Evolutionary conservation across 2,329 filamentous ascomycete species (phyloP), one percentile per base, ranked within the genome.

Genomic region (Fusarium sp.): DNA sequence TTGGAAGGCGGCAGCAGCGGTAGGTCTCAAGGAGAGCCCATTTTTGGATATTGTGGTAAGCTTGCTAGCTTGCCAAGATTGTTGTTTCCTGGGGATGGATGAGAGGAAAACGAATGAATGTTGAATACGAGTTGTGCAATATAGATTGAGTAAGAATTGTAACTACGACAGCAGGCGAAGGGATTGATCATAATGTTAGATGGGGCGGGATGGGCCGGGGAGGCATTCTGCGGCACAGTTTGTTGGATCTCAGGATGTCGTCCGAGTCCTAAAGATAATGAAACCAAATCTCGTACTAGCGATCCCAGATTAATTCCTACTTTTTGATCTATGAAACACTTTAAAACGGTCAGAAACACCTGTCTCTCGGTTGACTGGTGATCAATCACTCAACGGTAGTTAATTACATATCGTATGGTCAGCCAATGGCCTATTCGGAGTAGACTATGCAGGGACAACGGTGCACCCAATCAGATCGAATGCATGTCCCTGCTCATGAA

Each of bases 381-480:
- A 32, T 34, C 20, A 32, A 32, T 21, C 17, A 15, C 34, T 36
- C 34, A n/a, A 10, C 17, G n/a, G 17, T n/a, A 17, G 32, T 15
- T 9, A 36, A 10, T n/a, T 36, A 30, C n/a, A 45, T 46, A 15
- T 26, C 26, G 50, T 11, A 7, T 28, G 34, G 17, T 19, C 42
- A 44, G 24, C 30, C 43, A 43, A 46, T 24, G 19, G 39, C 15
- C n/a, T 14, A 51, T 19, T 39, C 21, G 20, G 30, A 32, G 28
- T 30, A 45, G 36, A 40, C 23, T 52, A 64, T 62, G 62, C 62
- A 69, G 62, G 69, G 67, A 56, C 65, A 70, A 55, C 61, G 69
- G 56, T 26, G 42, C 23, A 19, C 28, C 60, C 36, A 46, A 56
- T 61, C 62, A 59, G 57, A 61, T 59, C 56, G 26, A 24, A 11